Evolutionary conservation across 1,139 yeast species (phyloP).

Genomic region (Candida tetrigidarum): DNA sequence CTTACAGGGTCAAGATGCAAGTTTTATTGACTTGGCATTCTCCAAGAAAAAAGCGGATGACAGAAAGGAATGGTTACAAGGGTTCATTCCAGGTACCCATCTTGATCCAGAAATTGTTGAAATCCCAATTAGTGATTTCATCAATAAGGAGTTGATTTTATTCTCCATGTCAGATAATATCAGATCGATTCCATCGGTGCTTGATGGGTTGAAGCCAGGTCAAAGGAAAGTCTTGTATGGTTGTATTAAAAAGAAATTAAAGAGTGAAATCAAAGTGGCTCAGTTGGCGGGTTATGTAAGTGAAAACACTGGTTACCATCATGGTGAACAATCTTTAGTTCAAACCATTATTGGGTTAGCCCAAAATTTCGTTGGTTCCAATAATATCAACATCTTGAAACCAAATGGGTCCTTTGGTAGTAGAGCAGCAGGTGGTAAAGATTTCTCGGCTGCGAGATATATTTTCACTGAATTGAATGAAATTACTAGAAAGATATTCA

Average conservation of each 20-base stretch:
- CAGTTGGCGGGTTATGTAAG: slow-evolving; percentile 90
- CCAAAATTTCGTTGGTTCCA: slow-evolving; percentile 93
- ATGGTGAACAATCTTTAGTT: slow-evolving; percentile 87
- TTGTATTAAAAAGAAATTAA: slow-evolving; percentile 81
- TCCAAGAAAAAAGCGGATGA: slow-evolving; percentile 97
- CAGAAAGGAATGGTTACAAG: slow-evolving; percentile 96
- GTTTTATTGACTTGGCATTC: slow-evolving; percentile 89
- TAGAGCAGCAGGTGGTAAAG: slow-evolving; percentile 97
- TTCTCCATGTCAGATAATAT: slow-evolving; percentile 97
- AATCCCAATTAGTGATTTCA: slow-evolving; percentile 92
- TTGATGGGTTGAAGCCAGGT: slow-evolving; percentile 98
- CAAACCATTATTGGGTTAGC: slow-evolving; percentile 95
- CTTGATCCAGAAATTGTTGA: slow-evolving; percentile 77
- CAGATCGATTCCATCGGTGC: slow-evolving; percentile 90
- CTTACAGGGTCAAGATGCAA: slow-evolving; percentile 78
- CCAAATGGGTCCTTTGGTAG: slow-evolving; percentile 99
- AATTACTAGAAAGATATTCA: slow-evolving; percentile 76
- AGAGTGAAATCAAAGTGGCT: slow-evolving; percentile 83
- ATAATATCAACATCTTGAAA: slow-evolving; percentile 79
- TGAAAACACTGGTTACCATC: slow-evolving; percentile 93
- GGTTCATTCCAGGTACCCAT: slow-evolving; percentile 88
- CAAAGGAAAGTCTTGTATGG: slow-evolving; percentile 94
- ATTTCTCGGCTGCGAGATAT: slow-evolving; percentile 98
- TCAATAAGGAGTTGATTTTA: slow-evolving; percentile 91
- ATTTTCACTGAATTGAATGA: slow-evolving; percentile 85